Base-by-base conservation (phyloP, 2,329 filamentous ascomycete species). In the Aspergillus ibericus region DNA sequence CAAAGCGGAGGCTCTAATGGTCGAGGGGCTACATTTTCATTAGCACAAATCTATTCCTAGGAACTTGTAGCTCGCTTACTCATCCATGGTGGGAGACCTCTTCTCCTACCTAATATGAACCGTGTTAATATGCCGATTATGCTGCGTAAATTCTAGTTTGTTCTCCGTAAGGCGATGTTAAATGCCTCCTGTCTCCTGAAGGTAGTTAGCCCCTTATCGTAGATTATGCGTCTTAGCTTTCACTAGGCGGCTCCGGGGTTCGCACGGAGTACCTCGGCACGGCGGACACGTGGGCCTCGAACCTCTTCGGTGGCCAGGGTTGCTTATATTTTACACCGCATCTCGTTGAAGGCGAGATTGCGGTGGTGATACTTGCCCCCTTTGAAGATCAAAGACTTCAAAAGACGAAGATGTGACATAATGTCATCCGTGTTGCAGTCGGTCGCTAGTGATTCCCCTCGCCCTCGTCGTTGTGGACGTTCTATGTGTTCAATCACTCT, bases 1-100 rank as follows among this genome's bases (percentile, higher is more conserved):
- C 62, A 80, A 74, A 36, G 78, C 78, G 42, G 75, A 72, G 56
- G 74, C 70, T 58, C 77, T 72, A 56, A 79, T 72, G 49, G 68
- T 68, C 56, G 63, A 65, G 35, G 69, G 69, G 34, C 73, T 76
- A 53, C 16, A 57, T 27, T 38, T 54, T 9, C 27, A 55, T 60
- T 20, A 63, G 70, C 58, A 56, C 46, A 32, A 51, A 36, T 15
- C 22, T 53, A 27, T 32, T 57, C 7, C 38, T 18, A 29, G 15
- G 2, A 20, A 46, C 44, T 34, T 16, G 25, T 5, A 53, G 15
- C 4, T 36, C 6, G 59, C 71, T 53, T 67, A 74, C 71, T 68
- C 70, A 63, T 75, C 72, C 72, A 75, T 75, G 53, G 46, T 59
- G 25, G 22, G 34, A 27, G 35, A 35, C 12, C 10, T 16, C 9